A percentile compares a stretch with the other conserved stretches of the same genome.
Evolutionary conservation across 164 flowering plant genomes (phyloP).

Genomic region (Buxus sempervirens): DNA sequence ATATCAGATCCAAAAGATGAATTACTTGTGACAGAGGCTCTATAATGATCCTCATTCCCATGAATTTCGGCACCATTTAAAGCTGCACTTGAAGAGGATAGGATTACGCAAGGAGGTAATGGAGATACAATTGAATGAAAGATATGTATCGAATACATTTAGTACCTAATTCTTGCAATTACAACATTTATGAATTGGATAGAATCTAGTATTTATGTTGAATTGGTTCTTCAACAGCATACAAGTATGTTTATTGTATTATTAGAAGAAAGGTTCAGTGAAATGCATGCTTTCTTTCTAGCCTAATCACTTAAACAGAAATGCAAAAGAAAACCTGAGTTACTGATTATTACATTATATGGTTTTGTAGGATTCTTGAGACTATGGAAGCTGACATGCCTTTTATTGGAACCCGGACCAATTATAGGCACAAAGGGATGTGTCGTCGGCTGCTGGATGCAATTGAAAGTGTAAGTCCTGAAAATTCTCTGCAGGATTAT

Average conservation of each 20-base stretch:
- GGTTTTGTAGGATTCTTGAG: conserved; percentile 37
- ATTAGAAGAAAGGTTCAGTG: background rate
- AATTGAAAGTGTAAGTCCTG: conserved; percentile 35
- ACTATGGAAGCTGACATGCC: conserved; percentile 46
- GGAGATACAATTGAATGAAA: background rate
- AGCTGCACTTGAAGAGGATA: background rate
- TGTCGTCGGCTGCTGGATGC: conserved; percentile 21
- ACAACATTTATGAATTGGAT: background rate
- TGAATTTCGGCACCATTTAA: background rate
- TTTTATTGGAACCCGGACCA: conserved; percentile 31
- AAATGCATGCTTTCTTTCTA: background rate
- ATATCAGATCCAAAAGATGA: background rate
- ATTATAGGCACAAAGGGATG: conserved; percentile 31
- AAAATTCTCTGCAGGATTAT: background rate
- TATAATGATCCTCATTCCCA: background rate
- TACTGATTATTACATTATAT: background rate
- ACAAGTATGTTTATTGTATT: too few species aligned
- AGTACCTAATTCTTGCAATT: too few species aligned
- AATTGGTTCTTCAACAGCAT: background rate
- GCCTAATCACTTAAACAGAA: background rate
- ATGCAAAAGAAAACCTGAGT: background rate
- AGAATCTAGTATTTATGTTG: background rate
- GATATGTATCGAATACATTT: too few species aligned
- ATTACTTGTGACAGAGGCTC: background rate
- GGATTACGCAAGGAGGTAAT: too few species aligned